Percentiles rank a stretch among this genome's conserved stretches.
These are phyloP conservation scores for Verticillium longisporum DNA, from an alignment of 2,329 filamentous ascomycete species.

Conservation along the genomic window DNA sequence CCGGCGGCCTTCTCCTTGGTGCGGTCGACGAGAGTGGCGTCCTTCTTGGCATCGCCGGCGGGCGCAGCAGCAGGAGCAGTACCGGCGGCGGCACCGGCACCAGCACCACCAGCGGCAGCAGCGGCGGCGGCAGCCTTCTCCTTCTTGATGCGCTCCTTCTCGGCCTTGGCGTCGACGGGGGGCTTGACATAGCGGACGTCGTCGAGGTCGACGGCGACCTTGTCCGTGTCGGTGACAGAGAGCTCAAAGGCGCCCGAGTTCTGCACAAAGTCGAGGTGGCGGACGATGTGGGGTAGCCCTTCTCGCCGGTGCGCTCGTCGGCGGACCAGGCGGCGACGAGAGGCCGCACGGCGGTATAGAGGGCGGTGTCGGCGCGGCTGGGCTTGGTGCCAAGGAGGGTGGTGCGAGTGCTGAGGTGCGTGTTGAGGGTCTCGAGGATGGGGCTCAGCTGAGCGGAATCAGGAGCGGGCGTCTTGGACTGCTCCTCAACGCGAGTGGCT, in stretches of 20 bases:
- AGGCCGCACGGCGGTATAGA: constrained; percentile 74
- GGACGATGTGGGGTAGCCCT: constrained; percentile 86
- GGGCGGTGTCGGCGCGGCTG: constrained; percentile 76
- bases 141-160: constrained; percentile 96
- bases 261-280: constrained; percentile 90
- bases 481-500: constrained; percentile 59
- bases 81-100: constrained; percentile 35
- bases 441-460: constrained; percentile 56
- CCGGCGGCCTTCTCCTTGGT: constrained; percentile 43
- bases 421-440: constrained; percentile 74
- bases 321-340: constrained; percentile 71
- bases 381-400: constrained; percentile 87
- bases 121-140: constrained; percentile 72
- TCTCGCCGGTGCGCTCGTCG: constrained; percentile 83
- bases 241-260: constrained; percentile 73
- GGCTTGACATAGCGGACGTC: constrained; percentile 84
- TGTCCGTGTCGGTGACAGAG: constrained; percentile 62
- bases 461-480: constrained; percentile 30
- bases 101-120: constrained; percentile 38
- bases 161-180: constrained; percentile 82
- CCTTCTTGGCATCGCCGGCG: constrained; percentile 55
- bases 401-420: constrained; percentile 79
- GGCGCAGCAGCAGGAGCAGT: constrained; percentile 7
- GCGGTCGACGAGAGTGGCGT: constrained; percentile 12
- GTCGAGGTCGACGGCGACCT: constrained; percentile 70